Conservation (phyloP, 805 yeast species). For the Hanseniaspora valbyensis region DNA sequence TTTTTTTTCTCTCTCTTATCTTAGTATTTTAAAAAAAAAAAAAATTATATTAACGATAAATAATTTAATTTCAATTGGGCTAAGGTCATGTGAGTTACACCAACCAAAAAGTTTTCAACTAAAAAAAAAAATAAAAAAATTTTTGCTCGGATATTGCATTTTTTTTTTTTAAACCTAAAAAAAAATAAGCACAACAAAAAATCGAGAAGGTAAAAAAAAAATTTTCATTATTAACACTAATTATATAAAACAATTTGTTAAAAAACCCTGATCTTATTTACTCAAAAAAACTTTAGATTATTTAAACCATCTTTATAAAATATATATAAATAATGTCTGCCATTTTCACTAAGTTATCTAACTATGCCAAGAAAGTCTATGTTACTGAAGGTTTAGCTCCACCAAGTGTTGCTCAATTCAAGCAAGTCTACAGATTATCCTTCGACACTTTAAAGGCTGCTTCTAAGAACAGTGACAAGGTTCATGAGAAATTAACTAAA, state of each 20-base stretch:
- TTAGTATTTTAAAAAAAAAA: too few relatives aligned
- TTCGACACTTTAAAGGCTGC: conserved; percentile 30
- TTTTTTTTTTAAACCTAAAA: not conserved
- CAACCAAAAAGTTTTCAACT: too few relatives aligned
- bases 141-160: not conserved
- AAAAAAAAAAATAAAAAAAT: not conserved
- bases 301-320: too few relatives aligned
- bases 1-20: too few relatives aligned
- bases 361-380: conserved; percentile 53
- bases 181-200: too few relatives aligned
- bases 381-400: conserved; percentile 88
- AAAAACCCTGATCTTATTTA: too few relatives aligned
- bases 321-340: conserved; percentile 15
- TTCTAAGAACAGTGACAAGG: conserved; percentile 32
- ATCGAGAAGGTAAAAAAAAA: too few relatives aligned
- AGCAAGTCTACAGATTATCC: conserved; percentile 48
- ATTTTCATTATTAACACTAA: too few relatives aligned
- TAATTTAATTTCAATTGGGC: conserved; percentile 5
- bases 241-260: not conserved
- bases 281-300: too few relatives aligned
- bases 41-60: too few relatives aligned
- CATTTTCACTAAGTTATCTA: conserved; percentile 22
- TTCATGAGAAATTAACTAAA: conserved; percentile 36
- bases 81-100: conserved; percentile 2
- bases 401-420: conserved; percentile 67